A percentile compares a stretch with the other conserved stretches of the same genome.
These are phyloP conservation scores for Salix viminalis DNA, from an alignment of 345 rosid species.

Conservation along the genomic window DNA sequence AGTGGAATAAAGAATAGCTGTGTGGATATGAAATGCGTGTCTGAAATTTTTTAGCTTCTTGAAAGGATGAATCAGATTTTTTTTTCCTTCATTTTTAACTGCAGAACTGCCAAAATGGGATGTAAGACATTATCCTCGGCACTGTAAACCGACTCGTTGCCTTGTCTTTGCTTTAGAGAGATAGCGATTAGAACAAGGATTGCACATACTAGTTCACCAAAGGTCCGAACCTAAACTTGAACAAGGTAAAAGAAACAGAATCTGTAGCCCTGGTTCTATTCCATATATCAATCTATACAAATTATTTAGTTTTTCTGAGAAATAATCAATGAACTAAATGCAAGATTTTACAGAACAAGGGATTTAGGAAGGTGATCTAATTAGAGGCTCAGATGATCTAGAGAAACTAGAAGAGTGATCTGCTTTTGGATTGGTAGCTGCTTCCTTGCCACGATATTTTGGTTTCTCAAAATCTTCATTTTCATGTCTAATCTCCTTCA, in stretches of 20 bases:
- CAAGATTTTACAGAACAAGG: slow-evolving; percentile 8
- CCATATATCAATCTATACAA: slow-evolving; percentile 35
- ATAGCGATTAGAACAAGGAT: not conserved
- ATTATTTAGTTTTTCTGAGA: slow-evolving; percentile 21
- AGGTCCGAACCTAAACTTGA: slow-evolving; percentile 7
- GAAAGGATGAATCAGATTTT: not conserved
- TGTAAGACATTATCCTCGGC: too few relatives aligned
- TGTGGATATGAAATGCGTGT: not conserved
- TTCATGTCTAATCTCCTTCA: slow-evolving; percentile 54
- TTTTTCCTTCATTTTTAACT: not conserved
- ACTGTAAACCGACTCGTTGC: not conserved
- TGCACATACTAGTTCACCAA: not conserved
- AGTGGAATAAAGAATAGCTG: slow-evolving; percentile 9
- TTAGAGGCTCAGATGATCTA: slow-evolving; percentile 57
- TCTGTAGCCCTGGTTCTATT: slow-evolving; percentile 4
- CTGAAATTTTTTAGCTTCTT: not conserved
- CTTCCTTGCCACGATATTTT: slow-evolving; percentile 25
- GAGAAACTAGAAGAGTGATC: slow-evolving; percentile 64
- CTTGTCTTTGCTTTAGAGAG: not conserved
- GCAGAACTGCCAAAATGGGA: not conserved
- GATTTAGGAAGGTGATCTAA: slow-evolving; percentile 39
- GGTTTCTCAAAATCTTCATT: slow-evolving; percentile 45
- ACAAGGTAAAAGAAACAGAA: slow-evolving; percentile 11
- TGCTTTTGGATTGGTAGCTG: slow-evolving; percentile 25
- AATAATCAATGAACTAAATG: slow-evolving; percentile 14